These are phyloP conservation scores for Russula olivacea DNA, from an alignment of 768 basidiomycete species.

Conservation along the genomic window DNA sequence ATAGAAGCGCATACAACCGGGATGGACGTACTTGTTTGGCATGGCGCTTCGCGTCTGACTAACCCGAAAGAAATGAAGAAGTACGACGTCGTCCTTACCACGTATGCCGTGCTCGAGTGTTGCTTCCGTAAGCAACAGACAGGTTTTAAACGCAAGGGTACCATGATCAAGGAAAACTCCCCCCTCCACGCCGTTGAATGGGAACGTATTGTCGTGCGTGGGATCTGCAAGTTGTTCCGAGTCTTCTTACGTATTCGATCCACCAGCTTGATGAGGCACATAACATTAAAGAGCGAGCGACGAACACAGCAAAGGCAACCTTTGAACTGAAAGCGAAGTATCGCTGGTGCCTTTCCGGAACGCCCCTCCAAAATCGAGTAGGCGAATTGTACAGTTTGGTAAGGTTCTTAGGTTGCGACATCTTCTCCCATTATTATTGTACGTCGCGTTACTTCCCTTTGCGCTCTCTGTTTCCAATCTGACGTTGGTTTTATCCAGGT, in stretches of 20 bases:
- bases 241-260: conserved; percentile 6
- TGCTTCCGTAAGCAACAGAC: conserved; percentile 88
- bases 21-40: conserved; percentile 87
- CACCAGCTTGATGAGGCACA: conserved; percentile 88
- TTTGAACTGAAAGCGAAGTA: conserved; percentile 79
- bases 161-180: conserved; percentile 82
- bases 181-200: conserved; percentile 80
- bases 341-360: conserved; percentile 95
- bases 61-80: conserved; percentile 65
- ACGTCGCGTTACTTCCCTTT: conserved; percentile 28
- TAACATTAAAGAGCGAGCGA: conserved; percentile 93
- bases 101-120: conserved; percentile 85
- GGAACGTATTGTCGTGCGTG: conserved; percentile 68
- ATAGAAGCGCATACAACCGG: conserved; percentile 80
- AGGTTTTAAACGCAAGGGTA: conserved; percentile 84
- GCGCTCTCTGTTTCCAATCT: background rate
- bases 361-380: conserved; percentile 96
- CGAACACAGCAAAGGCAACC: conserved; percentile 95
- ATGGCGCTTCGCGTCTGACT: conserved; percentile 69
- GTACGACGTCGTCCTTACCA: conserved; percentile 85
- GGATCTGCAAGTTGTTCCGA: conserved; percentile 42
- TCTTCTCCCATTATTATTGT: conserved; percentile 91
- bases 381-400: conserved; percentile 96
- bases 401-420: conserved; percentile 88
- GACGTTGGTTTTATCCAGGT: conserved; percentile 40